phyloP scores from a whole-genome alignment of 2,329 filamentous ascomycete genomes.

The Verticillium nubilum region DNA sequence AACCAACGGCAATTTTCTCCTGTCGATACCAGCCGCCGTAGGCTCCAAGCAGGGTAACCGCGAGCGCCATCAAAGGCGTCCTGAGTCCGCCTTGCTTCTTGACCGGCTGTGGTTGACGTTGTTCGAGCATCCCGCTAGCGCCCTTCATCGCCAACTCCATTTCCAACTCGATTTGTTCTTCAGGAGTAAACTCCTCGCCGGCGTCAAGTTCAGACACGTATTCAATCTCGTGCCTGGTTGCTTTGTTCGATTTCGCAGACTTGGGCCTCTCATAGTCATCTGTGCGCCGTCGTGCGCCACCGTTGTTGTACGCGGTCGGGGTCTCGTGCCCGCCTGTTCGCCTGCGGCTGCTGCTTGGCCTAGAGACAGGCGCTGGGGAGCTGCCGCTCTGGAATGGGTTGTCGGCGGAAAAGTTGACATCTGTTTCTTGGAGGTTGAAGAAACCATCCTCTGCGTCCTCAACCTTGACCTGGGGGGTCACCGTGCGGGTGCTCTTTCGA shows the following conservation, averaged over 20 bases:
- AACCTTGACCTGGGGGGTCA: conserved; percentile 46
- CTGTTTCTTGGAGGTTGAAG: conserved; percentile 36
- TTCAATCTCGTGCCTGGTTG: conserved; percentile 24
- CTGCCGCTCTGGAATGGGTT: conserved; percentile 92
- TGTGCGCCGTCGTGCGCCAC: conserved; percentile 37
- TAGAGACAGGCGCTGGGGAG: conserved; percentile 52
- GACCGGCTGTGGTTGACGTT: conserved; percentile 35
- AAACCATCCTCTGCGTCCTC: conserved; percentile 48
- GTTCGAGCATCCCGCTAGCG: conserved; percentile 5
- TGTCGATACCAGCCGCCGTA: conserved; percentile 84
- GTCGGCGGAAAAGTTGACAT: conserved; percentile 67
- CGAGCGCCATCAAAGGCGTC: conserved; percentile 61
- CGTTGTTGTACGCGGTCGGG: conserved; percentile 15
- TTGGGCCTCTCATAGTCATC: conserved; percentile 21
- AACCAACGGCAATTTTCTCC: conserved; percentile 94
- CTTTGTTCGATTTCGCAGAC: conserved; percentile 26
- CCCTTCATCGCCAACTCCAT: conserved; percentile 58
- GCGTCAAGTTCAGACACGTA: conserved; percentile 48
- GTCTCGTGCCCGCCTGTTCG: conserved; percentile 26
- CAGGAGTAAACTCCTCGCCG: conserved; percentile 90
- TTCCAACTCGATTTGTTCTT: conserved; percentile 78
- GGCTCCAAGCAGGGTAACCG: conserved; percentile 63
- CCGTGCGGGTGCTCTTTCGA: conserved; percentile 46
- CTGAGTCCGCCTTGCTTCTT: not conserved
- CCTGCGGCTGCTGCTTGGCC: conserved; percentile 43